phyloP scores from a whole-genome alignment of 2,329 filamentous ascomycete genomes.

The Aureobasidium sp. region DNA sequence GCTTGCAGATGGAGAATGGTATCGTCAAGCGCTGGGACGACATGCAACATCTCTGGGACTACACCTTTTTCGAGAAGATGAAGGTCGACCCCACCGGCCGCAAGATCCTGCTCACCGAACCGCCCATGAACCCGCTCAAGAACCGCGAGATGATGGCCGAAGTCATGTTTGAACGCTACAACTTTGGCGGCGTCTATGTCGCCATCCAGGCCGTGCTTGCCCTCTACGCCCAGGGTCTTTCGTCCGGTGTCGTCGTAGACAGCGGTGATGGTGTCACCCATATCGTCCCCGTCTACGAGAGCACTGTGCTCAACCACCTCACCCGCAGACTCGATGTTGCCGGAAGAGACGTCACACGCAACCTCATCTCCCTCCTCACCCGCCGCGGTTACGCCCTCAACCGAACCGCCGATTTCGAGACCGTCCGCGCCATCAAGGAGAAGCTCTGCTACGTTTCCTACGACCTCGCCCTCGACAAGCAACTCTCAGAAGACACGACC shows the following conservation, averaged over 20 bases:
- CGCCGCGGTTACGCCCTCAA: constrained; percentile 94
- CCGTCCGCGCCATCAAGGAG: constrained; percentile 98
- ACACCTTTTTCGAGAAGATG: constrained; percentile 97
- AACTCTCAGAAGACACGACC: constrained; percentile 92
- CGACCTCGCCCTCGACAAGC: constrained; percentile 92
- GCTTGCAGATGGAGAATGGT: constrained; percentile 84
- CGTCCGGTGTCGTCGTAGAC: constrained; percentile 90
- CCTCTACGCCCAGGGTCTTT: constrained; percentile 84
- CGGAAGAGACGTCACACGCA: constrained; percentile 94
- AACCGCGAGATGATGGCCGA: constrained; percentile 98
- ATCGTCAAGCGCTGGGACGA: constrained; percentile 99
- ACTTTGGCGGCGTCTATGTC: constrained; percentile 93
- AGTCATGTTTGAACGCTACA: constrained; percentile 98
- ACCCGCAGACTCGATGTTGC: constrained; percentile 91
- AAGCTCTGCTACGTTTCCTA: constrained; percentile 99
- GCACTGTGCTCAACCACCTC: constrained; percentile 92
- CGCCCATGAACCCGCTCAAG: constrained; percentile 93
- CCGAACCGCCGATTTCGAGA: constrained; percentile 97
- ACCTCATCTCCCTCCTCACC: constrained; percentile 88
- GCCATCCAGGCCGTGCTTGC: constrained; percentile 96
- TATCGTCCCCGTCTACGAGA: constrained; percentile 97
- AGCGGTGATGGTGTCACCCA: constrained; percentile 97
- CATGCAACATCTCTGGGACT: constrained; percentile 99
- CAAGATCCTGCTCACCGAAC: constrained; percentile 96
- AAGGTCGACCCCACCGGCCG: constrained; percentile 80